Evolutionary conservation across 805 yeast species (phyloP).

Genomic region (Wickerhamiella lipophila): DNA sequence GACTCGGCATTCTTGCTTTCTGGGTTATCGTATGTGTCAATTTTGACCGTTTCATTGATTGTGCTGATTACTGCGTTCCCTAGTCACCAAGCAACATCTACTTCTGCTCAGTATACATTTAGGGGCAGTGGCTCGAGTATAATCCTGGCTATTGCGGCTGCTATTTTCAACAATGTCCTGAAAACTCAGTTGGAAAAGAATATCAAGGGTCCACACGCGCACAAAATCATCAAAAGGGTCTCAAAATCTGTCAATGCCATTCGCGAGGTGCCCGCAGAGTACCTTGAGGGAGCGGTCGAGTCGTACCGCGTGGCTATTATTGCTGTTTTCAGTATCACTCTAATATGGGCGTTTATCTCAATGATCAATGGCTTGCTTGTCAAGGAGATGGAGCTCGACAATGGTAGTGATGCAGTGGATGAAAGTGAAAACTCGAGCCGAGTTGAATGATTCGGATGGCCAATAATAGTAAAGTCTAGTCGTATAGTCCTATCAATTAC

Average conservation of each 20-base stretch:
- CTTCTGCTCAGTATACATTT: constrained; percentile 81
- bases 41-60: constrained; percentile 57
- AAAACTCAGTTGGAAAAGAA: constrained; percentile 22
- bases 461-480: no score
- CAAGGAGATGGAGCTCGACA: background rate
- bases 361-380: background rate
- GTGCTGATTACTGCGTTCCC: constrained; percentile 56
- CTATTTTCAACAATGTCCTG: constrained; percentile 47
- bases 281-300: constrained; percentile 31
- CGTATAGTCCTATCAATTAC: no score
- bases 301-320: constrained; percentile 31
- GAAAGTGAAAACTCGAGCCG: no score
- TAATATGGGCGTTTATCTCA: background rate
- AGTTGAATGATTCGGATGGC: no score
- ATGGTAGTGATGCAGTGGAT: background rate
- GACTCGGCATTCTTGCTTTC: constrained; percentile 31
- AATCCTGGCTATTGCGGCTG: constrained; percentile 60
- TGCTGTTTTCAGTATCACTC: background rate
- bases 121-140: constrained; percentile 74
- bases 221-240: constrained; percentile 30
- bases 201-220: constrained; percentile 37
- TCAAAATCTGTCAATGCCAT: constrained; percentile 41
- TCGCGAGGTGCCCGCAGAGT: constrained; percentile 35
- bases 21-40: constrained; percentile 54
- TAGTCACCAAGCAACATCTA: constrained; percentile 70